phyloP scores from a whole-genome alignment of 805 yeast species.

The Hanseniaspora nectarophila region DNA sequence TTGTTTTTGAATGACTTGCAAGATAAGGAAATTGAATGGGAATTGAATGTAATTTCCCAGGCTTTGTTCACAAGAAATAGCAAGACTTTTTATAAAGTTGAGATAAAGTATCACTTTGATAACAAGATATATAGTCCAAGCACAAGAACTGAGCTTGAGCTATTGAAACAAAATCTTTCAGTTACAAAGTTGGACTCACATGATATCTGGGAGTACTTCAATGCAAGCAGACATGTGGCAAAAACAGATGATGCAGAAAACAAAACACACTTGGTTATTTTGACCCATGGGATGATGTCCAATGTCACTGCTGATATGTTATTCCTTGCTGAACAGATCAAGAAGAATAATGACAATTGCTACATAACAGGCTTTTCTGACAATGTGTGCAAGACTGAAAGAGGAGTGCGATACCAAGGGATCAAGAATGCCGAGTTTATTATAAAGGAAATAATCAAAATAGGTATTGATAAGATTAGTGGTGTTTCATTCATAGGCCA shows the following conservation, averaged over 20 bases:
- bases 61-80: constrained; percentile 54
- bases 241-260: constrained; percentile 22
- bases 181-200: constrained; percentile 45
- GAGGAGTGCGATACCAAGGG: constrained; percentile 66
- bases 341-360: constrained; percentile 30
- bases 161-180: constrained; percentile 22
- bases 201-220: constrained; percentile 63
- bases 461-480: constrained; percentile 34
- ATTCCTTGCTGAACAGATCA: constrained; percentile 58
- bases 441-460: constrained; percentile 35
- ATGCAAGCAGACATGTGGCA: constrained; percentile 15
- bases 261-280: constrained; percentile 54
- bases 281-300: constrained; percentile 72
- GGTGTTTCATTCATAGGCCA: constrained; percentile 68
- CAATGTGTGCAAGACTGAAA: constrained; percentile 66
- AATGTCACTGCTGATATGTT: constrained; percentile 66
- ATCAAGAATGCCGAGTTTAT: constrained; percentile 57
- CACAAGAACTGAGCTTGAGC: constrained; percentile 20
- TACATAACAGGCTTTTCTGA: constrained; percentile 59
- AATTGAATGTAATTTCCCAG: constrained; percentile 60
- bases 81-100: constrained; percentile 49
- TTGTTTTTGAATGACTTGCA: constrained; percentile 54
- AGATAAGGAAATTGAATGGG: constrained; percentile 45
- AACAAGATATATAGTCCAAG: constrained; percentile 19
- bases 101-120: constrained; percentile 36